These are phyloP conservation scores for Pisolithus microcarpus DNA, from an alignment of 768 basidiomycete species.

Conservation along the genomic window DNA sequence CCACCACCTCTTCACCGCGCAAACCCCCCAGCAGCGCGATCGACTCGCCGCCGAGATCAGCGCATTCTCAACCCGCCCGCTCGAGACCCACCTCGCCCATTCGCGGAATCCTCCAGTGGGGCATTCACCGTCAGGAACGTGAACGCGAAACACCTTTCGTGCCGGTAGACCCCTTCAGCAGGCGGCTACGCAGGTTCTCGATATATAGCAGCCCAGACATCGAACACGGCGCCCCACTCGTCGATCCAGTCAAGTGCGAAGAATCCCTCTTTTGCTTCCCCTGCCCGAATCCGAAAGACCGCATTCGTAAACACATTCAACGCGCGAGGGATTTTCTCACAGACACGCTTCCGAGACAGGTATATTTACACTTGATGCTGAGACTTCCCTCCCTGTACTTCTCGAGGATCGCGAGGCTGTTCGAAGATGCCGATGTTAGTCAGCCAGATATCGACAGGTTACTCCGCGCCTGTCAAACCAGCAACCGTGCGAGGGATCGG, in stretches of 20 bases:
- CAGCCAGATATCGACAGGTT: slow-evolving; percentile 61
- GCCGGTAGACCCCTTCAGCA: slow-evolving; percentile 48
- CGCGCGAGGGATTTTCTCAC: slow-evolving; percentile 20
- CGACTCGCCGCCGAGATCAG: slow-evolving; percentile 17
- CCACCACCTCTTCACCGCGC: neutral
- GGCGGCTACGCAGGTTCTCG: slow-evolving; percentile 12
- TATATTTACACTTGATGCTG: slow-evolving; percentile 45
- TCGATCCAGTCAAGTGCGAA: slow-evolving; percentile 17
- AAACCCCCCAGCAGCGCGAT: slow-evolving; percentile 15
- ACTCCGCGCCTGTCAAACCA: slow-evolving; percentile 27
- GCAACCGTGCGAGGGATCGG: slow-evolving; percentile 7
- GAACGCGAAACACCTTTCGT: slow-evolving; percentile 49
- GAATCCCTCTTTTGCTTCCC: slow-evolving; percentile 19
- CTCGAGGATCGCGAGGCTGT: slow-evolving; percentile 67
- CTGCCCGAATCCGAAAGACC: slow-evolving; percentile 3
- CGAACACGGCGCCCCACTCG: slow-evolving; percentile 4
- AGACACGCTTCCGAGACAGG: slow-evolving; percentile 37
- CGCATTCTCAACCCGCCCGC: neutral
- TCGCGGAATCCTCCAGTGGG: slow-evolving; percentile 45
- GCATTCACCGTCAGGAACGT: slow-evolving; percentile 35
- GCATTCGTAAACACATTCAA: slow-evolving; percentile 13
- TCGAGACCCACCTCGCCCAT: slow-evolving; percentile 50
- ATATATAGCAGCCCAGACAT: slow-evolving; percentile 15
- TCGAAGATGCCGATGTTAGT: slow-evolving; percentile 73
- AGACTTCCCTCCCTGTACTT: slow-evolving; percentile 77